Evolutionary conservation across 169 alveolate species (phyloP), one percentile per base, ranked within the genome.

Genomic region (Plasmodium gaboni): DNA sequence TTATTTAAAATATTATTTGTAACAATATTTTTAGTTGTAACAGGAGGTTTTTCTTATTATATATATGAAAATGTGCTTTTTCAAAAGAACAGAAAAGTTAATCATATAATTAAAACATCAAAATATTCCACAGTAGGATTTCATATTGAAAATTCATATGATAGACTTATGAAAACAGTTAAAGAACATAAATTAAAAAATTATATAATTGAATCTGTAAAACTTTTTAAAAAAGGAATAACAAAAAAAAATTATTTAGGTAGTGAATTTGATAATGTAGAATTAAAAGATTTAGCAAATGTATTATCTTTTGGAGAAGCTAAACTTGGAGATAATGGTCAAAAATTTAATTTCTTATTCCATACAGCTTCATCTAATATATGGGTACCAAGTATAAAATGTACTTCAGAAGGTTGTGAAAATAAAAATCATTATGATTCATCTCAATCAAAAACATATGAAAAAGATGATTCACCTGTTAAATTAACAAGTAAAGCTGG

Each of bases 351-450:
- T 9, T 51, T 74, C 46, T 8, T 63, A 42, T 74, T 32, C 44
- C 96, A 95, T 72, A 94, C 97, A 6, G 96, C 96, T 42, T 93
- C 96, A 44, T 73, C 95, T 71, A 94, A 94, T 90, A 64, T 94
- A 42, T 95, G 97, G 97, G 93, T 94, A 13, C 95, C 95, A 88
- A 78, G 88, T 19, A 71, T 44, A 22, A 38, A 70, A 68, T 95
- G 96, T 93, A 61, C 42, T 6, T 51, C 55, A 42, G 28, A 78
- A 22, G 42, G 67, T 55, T 94, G 97, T 90, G 68, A 28, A 68
- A 17, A 65, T 13, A 96, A 95, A 92, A 19, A 86, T 65, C 68
- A 87, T 26, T 95, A 78, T 63, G 80, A 94, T 48, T 59, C 92
- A 28, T 19, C 60, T 32, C 72, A 88, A 60, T 95, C 97, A 2